Conservation (phyloP, 2,329 filamentous ascomycete species). For the Scedosporium aurantiacum region DNA sequence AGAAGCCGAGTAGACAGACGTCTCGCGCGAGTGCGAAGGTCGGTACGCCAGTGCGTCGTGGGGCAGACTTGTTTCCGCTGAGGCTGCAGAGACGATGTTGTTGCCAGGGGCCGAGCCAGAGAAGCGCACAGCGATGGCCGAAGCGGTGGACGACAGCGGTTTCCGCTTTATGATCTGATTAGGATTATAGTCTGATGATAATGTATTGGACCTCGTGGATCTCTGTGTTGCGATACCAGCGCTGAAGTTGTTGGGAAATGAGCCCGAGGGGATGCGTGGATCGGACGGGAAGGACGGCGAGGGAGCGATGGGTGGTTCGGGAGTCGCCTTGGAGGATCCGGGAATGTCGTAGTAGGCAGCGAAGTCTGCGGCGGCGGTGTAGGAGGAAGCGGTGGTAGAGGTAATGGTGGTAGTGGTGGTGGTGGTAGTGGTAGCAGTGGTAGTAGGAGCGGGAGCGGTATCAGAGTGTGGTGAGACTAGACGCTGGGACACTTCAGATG, state of each 20-base stretch:
- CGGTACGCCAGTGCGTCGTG: constrained; percentile 10
- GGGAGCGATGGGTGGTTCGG: background rate
- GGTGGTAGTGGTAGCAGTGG: background rate
- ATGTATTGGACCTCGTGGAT: constrained; percentile 3
- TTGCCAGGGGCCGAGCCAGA: constrained; percentile 22
- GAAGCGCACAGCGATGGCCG: constrained; percentile 37
- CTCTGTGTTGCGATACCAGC: background rate
- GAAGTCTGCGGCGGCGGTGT: background rate
- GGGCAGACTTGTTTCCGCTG: constrained; percentile 1
- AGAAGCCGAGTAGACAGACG: constrained; percentile 1
- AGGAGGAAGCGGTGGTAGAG: background rate
- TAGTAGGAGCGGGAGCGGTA: background rate
- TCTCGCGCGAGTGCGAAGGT: constrained; percentile 12
- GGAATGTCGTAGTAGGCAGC: background rate
- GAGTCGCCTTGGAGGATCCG: background rate
- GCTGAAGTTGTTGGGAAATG: background rate
- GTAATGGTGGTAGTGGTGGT: background rate
- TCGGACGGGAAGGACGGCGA: background rate
- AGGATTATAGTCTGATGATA: constrained; percentile 3
- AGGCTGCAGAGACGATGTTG: constrained; percentile 19
- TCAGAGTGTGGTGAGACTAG: background rate
- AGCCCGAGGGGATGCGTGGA: background rate
- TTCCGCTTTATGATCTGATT: constrained; percentile 40
- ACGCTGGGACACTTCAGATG: constrained; percentile 5
- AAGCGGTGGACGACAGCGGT: constrained; percentile 46